A percentile compares a stretch with the other conserved stretches of the same genome.
phyloP scores from a whole-genome alignment of 2,329 filamentous ascomycete species.

The Trichoderma arundinaceum region DNA sequence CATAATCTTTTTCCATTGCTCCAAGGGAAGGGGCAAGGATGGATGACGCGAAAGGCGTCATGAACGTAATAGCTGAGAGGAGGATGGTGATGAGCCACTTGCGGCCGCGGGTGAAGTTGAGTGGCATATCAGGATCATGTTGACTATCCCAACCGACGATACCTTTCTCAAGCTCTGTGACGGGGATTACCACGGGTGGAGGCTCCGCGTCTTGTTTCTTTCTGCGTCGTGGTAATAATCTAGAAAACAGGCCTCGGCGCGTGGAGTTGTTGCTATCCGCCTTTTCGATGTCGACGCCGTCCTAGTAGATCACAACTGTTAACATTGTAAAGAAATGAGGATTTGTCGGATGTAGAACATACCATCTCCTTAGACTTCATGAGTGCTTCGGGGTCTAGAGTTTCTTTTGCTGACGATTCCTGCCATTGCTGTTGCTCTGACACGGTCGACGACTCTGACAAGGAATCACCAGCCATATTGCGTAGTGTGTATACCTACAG shows the following conservation, averaged over 20 bases:
- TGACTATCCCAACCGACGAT: constrained; percentile 26
- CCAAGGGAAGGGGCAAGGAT: constrained; percentile 15
- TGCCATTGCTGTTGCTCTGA: constrained; percentile 11
- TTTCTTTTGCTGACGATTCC: not conserved
- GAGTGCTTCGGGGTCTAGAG: not conserved
- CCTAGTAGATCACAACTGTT: not conserved
- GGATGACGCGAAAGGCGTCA: constrained; percentile 23
- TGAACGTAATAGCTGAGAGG: constrained; percentile 21
- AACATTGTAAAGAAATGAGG: not conserved
- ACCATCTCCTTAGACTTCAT: not conserved
- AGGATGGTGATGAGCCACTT: constrained; percentile 23
- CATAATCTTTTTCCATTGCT: constrained; percentile 12
- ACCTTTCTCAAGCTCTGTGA: constrained; percentile 21
- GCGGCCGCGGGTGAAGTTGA: constrained; percentile 20
- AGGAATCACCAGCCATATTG: not conserved
- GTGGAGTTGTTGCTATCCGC: not conserved
- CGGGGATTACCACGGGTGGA: not conserved
- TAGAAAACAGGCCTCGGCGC: not conserved
- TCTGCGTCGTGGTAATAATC: not conserved
- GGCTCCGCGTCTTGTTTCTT: not conserved
- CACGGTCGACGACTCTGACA: not conserved
- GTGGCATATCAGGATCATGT: constrained; percentile 20
- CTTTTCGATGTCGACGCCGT: constrained; percentile 14
- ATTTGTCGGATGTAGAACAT: not conserved
- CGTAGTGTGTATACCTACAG: not conserved